These are phyloP conservation scores for Xylariaceae sp. DNA, from an alignment of 2,329 filamentous ascomycete genomes.

Conservation along the genomic window DNA sequence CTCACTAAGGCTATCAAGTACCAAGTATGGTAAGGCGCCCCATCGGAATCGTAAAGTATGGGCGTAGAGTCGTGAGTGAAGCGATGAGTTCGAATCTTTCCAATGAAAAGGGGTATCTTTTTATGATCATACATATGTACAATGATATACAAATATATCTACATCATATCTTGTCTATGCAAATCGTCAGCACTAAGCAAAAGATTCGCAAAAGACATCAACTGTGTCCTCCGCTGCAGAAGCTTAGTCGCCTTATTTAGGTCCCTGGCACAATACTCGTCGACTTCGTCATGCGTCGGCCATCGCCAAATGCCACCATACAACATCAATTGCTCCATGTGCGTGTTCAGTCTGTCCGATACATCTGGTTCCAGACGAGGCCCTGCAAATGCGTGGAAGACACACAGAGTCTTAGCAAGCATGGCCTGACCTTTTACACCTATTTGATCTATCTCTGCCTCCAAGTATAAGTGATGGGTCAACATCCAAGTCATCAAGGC, in stretches of 20 bases:
- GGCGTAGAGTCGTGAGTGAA: too few species aligned
- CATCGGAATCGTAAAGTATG: too few species aligned
- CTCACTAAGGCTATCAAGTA: too few species aligned
- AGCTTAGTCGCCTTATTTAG: constrained; percentile 14
- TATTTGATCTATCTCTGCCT: constrained; percentile 32
- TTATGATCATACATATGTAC: too few species aligned
- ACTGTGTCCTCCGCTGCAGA: constrained; percentile 18
- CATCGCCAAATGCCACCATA: constrained; percentile 24
- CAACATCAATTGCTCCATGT: constrained; percentile 16
- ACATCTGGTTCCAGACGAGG: constrained; percentile 34
- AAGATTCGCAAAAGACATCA: constrained; percentile 1
- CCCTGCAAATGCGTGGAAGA: constrained; percentile 47
- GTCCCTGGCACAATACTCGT: constrained; percentile 23
- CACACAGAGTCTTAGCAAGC: constrained; percentile 38
- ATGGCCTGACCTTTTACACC: constrained; percentile 25
- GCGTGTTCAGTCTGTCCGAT: constrained; percentile 14
- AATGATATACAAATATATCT: too few species aligned
- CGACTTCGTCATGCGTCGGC: constrained; percentile 28
- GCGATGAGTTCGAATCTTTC: too few species aligned
- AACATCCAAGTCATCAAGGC: constrained; percentile 57
- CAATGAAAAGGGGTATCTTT: too few species aligned
- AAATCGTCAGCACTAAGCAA: too few species aligned
- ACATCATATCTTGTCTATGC: too few species aligned
- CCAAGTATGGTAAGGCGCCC: too few species aligned
- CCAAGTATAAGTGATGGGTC: constrained; percentile 36